A percentile compares a stretch with the other conserved stretches of the same genome.
phyloP scores from a whole-genome alignment of 2,329 filamentous ascomycete genomes.

The Gaeumannomyces sp. region DNA sequence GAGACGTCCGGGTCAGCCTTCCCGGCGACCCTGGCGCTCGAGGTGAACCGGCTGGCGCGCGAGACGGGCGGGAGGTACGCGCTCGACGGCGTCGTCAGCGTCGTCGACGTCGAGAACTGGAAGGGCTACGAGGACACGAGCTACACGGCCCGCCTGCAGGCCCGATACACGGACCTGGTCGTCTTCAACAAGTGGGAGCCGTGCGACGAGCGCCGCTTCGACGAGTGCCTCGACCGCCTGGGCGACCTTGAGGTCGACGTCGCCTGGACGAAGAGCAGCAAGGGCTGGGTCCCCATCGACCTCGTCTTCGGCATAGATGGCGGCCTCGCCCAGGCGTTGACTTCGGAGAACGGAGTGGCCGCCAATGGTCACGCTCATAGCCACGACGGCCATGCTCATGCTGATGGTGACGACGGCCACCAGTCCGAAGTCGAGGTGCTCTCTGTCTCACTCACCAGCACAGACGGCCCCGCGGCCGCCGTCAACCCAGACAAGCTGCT shows the following conservation, averaged over 20 bases:
- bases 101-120: constrained; percentile 95
- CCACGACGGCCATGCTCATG: constrained; percentile 33
- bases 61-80: constrained; percentile 61
- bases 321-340: constrained; percentile 58
- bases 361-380: constrained; percentile 29
- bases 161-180: constrained; percentile 81
- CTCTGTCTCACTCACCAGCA: constrained; percentile 59
- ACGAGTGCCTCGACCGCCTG: constrained; percentile 70
- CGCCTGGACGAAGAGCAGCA: constrained; percentile 78
- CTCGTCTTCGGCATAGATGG: constrained; percentile 85
- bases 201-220: constrained; percentile 66
- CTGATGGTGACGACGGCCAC: constrained; percentile 43
- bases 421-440: constrained; percentile 92
- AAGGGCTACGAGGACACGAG: constrained; percentile 85
- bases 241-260: constrained; percentile 75
- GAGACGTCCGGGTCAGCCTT: constrained; percentile 88
- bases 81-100: constrained; percentile 81
- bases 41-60: constrained; percentile 73
- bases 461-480: constrained; percentile 22
- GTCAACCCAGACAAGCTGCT: constrained; percentile 57
- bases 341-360: constrained; percentile 31
- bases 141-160: constrained; percentile 83
- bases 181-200: constrained; percentile 91
- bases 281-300: constrained; percentile 70
- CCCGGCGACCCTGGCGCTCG: constrained; percentile 83